Base-by-base conservation (phyloP, 768 basidiomycete species). In the Rhodotorula sphaerocarpa region DNA sequence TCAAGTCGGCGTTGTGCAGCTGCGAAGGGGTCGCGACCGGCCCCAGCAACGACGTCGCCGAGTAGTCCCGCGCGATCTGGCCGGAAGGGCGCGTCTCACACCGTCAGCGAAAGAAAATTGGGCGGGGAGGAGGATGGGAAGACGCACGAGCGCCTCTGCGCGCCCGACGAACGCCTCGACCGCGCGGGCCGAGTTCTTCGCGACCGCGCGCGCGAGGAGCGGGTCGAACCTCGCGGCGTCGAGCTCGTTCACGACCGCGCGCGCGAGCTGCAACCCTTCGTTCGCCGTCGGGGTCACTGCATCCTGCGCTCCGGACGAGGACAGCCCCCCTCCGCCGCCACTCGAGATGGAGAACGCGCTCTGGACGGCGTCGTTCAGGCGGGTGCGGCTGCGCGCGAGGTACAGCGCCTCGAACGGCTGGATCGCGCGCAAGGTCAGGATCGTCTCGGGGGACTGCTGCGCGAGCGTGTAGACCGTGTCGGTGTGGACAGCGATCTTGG, bases 191-290 rank as follows among this genome's bases (percentile, higher is more conserved):
- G 82, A 83, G 72, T 83, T 85, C 74, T 84, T 85, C 20, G 91
- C 88, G 12, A 95, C 84, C 10, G 84, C 80, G 61, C 80, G 81
- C 16, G 89, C 83, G 20, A 99, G 78, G 42, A 97, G 74, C 0
- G 93, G 93, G 75, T 99, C 95, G 73, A 93, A 95, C 65, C 85
- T 81, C 20, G 90, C 90, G 3, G 89, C 83, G 74, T 96, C 91
- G 7, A 99, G 81, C 71, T 97, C 95, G 74, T 97, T 97, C 31
- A 83, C 82, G 27, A 92, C 79, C 2, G 82, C 80, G 15, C 95
- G 80, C 2, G 87, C 85, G 23, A 91, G 79, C 55, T 83, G 83
- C 4, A 84, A 76, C 18, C 88, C 95, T 57, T 96, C 91, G 43
- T 78, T 80, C 34, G 82, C 77, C 0, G 57, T 65, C 12, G 68